These are phyloP conservation scores for Suhomyces bokatorum DNA, from an alignment of 1,139 yeast genomes.

Conservation along the genomic window DNA sequence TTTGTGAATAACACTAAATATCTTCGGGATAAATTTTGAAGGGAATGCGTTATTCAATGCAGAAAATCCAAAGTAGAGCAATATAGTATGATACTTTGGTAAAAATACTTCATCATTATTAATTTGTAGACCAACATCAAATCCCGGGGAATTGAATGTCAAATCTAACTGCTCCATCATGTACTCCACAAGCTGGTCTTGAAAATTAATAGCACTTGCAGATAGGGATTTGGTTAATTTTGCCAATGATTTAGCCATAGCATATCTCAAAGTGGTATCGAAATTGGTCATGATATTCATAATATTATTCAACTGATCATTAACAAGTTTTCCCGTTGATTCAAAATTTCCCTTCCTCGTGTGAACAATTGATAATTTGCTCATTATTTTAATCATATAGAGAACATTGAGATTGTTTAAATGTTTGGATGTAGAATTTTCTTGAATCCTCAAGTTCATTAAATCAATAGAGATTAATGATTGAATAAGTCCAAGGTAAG, in stretches of 20 bases:
- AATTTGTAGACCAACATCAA: conserved; percentile 18
- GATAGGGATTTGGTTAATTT: conserved; percentile 23
- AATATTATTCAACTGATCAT: conserved; percentile 32
- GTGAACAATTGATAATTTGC: conserved; percentile 29
- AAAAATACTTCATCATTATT: conserved; percentile 24
- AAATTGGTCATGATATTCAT: conserved; percentile 27
- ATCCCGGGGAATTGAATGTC: conserved; percentile 1
- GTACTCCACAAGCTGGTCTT: conserved; percentile 31
- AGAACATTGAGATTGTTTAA: conserved; percentile 27
- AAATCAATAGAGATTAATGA: conserved; percentile 16
- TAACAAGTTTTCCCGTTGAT: conserved; percentile 27
- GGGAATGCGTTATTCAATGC: conserved; percentile 34
- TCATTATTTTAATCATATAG: conserved; percentile 36
- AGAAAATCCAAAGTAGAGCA: conserved; percentile 39
- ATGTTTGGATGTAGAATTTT: conserved; percentile 9
- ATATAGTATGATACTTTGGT: conserved; percentile 37
- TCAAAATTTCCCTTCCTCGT: conserved; percentile 19
- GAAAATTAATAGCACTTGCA: conserved; percentile 33
- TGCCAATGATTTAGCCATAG: conserved; percentile 40
- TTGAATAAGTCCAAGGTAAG: conserved; percentile 19
- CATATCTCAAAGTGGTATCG: conserved; percentile 37
- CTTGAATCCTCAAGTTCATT: conserved; percentile 11
- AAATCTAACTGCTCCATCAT: conserved; percentile 29
- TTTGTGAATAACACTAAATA: conserved; percentile 36
- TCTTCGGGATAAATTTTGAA: conserved; percentile 20